A percentile compares a stretch with the other conserved stretches of the same genome.
Conservation (phyloP, 257 asterid genomes). For the Perilla frutescens region DNA sequence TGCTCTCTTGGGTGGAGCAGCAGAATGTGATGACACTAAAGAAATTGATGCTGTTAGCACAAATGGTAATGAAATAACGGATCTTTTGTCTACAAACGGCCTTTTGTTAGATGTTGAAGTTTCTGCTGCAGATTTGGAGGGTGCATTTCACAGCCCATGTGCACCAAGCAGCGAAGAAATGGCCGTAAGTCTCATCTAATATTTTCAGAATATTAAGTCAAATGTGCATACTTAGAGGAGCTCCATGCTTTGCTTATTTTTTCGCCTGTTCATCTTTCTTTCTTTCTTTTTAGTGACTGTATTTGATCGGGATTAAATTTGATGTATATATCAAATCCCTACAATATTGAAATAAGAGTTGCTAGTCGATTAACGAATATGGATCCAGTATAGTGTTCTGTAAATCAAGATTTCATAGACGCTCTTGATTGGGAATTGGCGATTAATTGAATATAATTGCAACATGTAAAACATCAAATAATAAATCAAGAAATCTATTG, state of each 20-base stretch:
- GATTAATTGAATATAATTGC: too few relatives aligned
- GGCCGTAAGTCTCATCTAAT: background rate
- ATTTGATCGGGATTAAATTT: background rate
- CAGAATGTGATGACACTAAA: slow-evolving; percentile 30
- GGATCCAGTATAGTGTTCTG: too few relatives aligned
- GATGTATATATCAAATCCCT: slow-evolving; percentile 7
- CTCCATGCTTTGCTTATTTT: background rate
- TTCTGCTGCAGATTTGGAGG: slow-evolving; percentile 43
- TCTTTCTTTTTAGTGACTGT: background rate
- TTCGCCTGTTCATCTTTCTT: background rate
- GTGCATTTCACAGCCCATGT: slow-evolving; percentile 33
- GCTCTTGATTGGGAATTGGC: background rate
- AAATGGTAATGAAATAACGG: slow-evolving; percentile 32
- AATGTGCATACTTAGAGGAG: slow-evolving; percentile 17
- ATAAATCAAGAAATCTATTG: too few relatives aligned
- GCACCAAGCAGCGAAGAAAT: slow-evolving; percentile 3
- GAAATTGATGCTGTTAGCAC: slow-evolving; percentile 34
- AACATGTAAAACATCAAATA: too few relatives aligned
- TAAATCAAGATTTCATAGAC: background rate
- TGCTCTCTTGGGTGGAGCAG: slow-evolving; percentile 58
- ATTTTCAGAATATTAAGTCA: background rate
- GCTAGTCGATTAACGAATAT: too few relatives aligned
- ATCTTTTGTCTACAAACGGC: slow-evolving; percentile 29
- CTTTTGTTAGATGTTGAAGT: slow-evolving; percentile 52
- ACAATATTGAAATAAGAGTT: background rate